Evolutionary conservation across 768 basidiomycete species (phyloP).

Genomic region (Boletus tylopilopsis): DNA sequence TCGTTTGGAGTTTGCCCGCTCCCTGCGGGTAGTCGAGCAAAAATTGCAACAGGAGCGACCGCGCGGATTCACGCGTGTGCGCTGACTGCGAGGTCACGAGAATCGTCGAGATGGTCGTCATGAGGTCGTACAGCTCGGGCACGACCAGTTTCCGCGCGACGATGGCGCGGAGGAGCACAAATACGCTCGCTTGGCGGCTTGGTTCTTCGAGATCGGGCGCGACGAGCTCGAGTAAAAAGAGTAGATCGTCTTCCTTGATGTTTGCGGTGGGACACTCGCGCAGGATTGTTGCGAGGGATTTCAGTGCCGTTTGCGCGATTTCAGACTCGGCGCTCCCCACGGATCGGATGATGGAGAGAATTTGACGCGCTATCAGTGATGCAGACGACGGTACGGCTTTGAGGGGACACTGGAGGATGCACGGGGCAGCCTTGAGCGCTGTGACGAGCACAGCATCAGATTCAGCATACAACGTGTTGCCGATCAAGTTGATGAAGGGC

Average conservation of each 20-base stretch:
- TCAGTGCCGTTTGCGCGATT: slow-evolving; percentile 82
- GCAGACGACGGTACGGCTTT: slow-evolving; percentile 70
- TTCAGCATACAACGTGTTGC: slow-evolving; percentile 87
- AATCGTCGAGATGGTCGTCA: slow-evolving; percentile 88
- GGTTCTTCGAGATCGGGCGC: slow-evolving; percentile 90
- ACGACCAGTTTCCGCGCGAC: slow-evolving; percentile 89
- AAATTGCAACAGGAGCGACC: slow-evolving; percentile 88
- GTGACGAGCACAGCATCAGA: slow-evolving; percentile 69
- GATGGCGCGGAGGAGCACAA: slow-evolving; percentile 86
- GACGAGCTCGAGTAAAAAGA: slow-evolving; percentile 82
- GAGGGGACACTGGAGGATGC: slow-evolving; percentile 81
- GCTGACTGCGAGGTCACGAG: slow-evolving; percentile 92
- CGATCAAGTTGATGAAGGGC: slow-evolving; percentile 80
- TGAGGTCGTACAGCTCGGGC: slow-evolving; percentile 94
- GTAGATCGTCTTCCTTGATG: slow-evolving; percentile 85
- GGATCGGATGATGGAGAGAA: slow-evolving; percentile 76
- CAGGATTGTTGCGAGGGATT: slow-evolving; percentile 80
- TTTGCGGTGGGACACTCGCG: slow-evolving; percentile 82
- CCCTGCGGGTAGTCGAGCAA: slow-evolving; percentile 97
- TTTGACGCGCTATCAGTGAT: slow-evolving; percentile 80
- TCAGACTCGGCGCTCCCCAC: slow-evolving; percentile 88
- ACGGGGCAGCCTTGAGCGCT: slow-evolving; percentile 75
- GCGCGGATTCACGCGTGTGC: slow-evolving; percentile 88
- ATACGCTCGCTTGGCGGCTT: slow-evolving; percentile 78
- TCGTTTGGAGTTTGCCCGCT: slow-evolving; percentile 79